phyloP scores from a whole-genome alignment of 371 early-diverging fungal species.

The Actinomortierella wolfii region DNA sequence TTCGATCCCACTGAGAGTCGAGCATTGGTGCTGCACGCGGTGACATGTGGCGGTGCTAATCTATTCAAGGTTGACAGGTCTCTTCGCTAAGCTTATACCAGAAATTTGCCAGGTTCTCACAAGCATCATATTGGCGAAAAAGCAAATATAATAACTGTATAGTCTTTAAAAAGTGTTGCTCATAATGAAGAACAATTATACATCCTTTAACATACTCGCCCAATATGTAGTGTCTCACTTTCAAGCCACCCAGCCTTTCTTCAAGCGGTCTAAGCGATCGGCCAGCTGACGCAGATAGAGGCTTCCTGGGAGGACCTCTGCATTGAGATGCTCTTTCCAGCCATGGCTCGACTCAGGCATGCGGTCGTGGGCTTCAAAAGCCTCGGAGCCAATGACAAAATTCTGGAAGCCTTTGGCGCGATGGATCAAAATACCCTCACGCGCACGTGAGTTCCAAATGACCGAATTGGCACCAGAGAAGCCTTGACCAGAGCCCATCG shows the following conservation, averaged over 20 bases:
- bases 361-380: constrained; percentile 41
- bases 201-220: not conserved
- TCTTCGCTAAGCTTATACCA: no score
- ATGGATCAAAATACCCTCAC: constrained; percentile 53
- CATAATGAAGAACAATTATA: no score
- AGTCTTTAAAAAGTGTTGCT: no score
- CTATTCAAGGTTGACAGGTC: no score
- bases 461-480: constrained; percentile 55
- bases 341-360: constrained; percentile 45
- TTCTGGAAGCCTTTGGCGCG: constrained; percentile 50
- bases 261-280: constrained; percentile 23
- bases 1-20: no score
- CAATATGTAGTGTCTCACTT: not conserved
- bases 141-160: no score
- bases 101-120: no score
- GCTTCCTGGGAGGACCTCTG: constrained; percentile 51
- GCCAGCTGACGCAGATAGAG: constrained; percentile 50
- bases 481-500: constrained; percentile 51
- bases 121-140: no score
- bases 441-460: constrained; percentile 56
- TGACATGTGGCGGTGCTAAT: no score
- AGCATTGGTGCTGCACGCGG: no score
- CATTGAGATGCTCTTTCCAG: constrained; percentile 51
- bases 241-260: constrained; percentile 29
- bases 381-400: constrained; percentile 50